Evolutionary conservation across 768 basidiomycete genomes (phyloP).

Genomic region (Xerocomus potaroensis): DNA sequence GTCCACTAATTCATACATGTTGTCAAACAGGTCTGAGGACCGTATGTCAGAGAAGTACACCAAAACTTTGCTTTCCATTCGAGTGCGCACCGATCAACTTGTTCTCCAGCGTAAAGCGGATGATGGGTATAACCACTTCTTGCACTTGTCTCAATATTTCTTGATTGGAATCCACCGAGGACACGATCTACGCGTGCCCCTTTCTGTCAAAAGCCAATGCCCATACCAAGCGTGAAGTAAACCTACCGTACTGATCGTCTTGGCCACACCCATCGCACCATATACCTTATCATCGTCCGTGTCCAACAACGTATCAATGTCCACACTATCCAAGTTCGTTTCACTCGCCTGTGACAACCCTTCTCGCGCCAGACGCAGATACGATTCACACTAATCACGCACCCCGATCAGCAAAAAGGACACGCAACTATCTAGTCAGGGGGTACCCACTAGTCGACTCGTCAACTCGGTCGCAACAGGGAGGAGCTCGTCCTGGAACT

Average conservation of each 20-base stretch:
- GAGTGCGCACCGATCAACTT: slow-evolving; percentile 62
- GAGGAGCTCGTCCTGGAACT: slow-evolving; percentile 77
- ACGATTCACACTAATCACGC: slow-evolving; percentile 65
- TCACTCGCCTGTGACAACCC: slow-evolving; percentile 50
- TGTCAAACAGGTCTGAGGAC: slow-evolving; percentile 72
- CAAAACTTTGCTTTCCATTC: too few relatives aligned
- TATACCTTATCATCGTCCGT: slow-evolving; percentile 84
- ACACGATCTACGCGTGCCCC: slow-evolving; percentile 58
- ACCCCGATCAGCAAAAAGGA: background rate
- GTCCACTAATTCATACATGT: slow-evolving; percentile 83
- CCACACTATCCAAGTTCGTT: slow-evolving; percentile 43
- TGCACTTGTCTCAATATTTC: slow-evolving; percentile 79
- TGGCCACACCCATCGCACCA: slow-evolving; percentile 81
- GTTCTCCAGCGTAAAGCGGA: slow-evolving; percentile 71
- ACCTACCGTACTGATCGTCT: slow-evolving; percentile 76
- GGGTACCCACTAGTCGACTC: slow-evolving; percentile 59
- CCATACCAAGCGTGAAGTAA: background rate
- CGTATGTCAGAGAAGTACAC: slow-evolving; percentile 1
- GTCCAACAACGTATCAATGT: slow-evolving; percentile 54
- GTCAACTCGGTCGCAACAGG: slow-evolving; percentile 83
- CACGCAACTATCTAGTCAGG: background rate
- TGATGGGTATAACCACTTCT: slow-evolving; percentile 75
- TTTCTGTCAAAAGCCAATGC: background rate
- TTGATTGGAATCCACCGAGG: slow-evolving; percentile 65
- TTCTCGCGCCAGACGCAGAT: slow-evolving; percentile 73